Percentiles rank a stretch among this genome's conserved stretches.
These are phyloP conservation scores for Agaricus blazei DNA, from an alignment of 768 basidiomycete genomes.

Conservation along the genomic window DNA sequence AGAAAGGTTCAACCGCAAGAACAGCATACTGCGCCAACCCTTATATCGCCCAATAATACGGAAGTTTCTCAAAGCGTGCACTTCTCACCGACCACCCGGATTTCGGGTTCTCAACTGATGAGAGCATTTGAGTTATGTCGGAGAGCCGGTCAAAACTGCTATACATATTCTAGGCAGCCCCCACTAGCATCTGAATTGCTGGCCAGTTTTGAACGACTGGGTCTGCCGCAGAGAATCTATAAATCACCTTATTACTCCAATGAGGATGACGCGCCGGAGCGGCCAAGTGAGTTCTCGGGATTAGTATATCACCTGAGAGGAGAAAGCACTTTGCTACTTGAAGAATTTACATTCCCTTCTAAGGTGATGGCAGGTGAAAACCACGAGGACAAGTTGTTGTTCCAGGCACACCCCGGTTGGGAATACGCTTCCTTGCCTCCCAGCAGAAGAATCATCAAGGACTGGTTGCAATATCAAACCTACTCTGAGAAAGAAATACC, in stretches of 20 bases:
- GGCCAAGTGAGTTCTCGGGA: constrained; percentile 76
- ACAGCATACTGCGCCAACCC: not conserved
- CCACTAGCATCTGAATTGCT: constrained; percentile 47
- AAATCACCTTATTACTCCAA: constrained; percentile 78
- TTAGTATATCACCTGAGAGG: constrained; percentile 69
- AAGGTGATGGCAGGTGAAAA: not conserved
- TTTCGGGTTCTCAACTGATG: constrained; percentile 21
- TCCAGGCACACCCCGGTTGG: constrained; percentile 53
- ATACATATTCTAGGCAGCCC: constrained; percentile 43
- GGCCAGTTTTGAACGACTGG: constrained; percentile 36
- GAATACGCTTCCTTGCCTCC: constrained; percentile 76
- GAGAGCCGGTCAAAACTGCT: constrained; percentile 29
- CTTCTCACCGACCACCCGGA: not conserved
- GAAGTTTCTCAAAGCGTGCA: not conserved
- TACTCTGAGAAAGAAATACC: constrained; percentile 11
- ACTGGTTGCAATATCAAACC: constrained; percentile 29
- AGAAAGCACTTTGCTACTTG: constrained; percentile 49
- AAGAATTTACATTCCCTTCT: constrained; percentile 46
- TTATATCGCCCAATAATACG: not conserved
- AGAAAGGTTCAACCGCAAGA: not conserved
- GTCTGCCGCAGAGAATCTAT: constrained; percentile 60
- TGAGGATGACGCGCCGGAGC: constrained; percentile 59
- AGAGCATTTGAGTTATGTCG: constrained; percentile 24
- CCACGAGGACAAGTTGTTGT: not conserved
- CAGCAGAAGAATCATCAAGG: constrained; percentile 52